Conservation (phyloP, 1,284 basidiomycete species). For the Cryptococcus amylolentus region DNA sequence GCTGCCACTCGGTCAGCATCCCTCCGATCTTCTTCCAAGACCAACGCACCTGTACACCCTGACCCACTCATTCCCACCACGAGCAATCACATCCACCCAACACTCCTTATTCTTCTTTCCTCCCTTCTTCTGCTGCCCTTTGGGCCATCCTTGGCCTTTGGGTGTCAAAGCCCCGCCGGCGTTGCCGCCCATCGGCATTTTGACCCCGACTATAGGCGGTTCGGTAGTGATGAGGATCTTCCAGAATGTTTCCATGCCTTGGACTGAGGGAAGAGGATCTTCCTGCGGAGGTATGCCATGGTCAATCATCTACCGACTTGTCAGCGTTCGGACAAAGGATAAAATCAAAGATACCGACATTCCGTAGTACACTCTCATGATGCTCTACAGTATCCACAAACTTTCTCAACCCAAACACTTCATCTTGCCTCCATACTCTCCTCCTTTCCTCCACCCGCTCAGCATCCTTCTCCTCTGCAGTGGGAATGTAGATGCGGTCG, state of each 20-base stretch:
- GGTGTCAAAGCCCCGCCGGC: not conserved
- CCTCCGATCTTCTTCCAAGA: not conserved
- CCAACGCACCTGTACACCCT: slow-evolving; percentile 72
- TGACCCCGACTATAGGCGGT: slow-evolving; percentile 58
- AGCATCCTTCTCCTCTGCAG: too few species aligned
- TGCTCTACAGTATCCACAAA: slow-evolving; percentile 23
- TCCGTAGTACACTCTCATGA: slow-evolving; percentile 10
- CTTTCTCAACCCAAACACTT: slow-evolving; percentile 25
- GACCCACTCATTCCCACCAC: slow-evolving; percentile 69
- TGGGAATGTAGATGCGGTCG: slow-evolving; percentile 12
- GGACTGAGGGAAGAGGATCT: slow-evolving; percentile 30
- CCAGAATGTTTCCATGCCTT: slow-evolving; percentile 57
- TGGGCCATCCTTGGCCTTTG: not conserved
- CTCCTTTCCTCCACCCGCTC: not conserved
- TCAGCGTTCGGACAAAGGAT: not conserved
- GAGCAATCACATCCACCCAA: slow-evolving; percentile 68
- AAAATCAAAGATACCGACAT: not conserved
- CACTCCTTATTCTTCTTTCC: slow-evolving; percentile 50
- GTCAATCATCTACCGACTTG: slow-evolving; percentile 1
- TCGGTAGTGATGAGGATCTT: slow-evolving; percentile 64
- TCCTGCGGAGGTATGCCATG: slow-evolving; percentile 21
- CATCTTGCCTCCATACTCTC: slow-evolving; percentile 23
- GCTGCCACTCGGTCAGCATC: slow-evolving; percentile 52
- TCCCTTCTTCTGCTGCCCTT: not conserved
- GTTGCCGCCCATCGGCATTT: slow-evolving; percentile 17